Evolutionary conservation across 2,329 filamentous ascomycete genomes (phyloP), one percentile per base, ranked within the genome.

Genomic region (Paecilomyces sp.): DNA sequence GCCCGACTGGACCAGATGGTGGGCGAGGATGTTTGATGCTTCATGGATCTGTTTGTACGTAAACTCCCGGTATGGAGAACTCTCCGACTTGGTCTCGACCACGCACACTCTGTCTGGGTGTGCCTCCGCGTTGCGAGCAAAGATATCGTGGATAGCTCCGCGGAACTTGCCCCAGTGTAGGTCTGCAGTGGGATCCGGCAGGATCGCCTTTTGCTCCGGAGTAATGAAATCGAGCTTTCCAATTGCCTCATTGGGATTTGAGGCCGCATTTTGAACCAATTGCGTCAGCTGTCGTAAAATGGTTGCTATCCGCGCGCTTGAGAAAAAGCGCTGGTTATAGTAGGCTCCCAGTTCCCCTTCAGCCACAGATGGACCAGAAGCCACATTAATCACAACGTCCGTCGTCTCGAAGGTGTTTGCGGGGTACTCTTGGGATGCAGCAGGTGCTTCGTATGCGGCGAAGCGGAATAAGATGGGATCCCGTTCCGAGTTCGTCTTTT

Each of bases 1-100:
- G 60, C 92, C 92, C 67, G 86, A 82, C 56, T 88, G 81, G 58
- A 89, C 83, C 22, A 97, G 81, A 70, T 96, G 85, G 75, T 96
- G 87, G 24, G 91, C 90, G 6, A 97, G 74, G 18, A 85, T 81
- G 71, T 95, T 95, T 31, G 90, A 89, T 0, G 88, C 88, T 77
- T 96, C 89, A 70, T 92, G 83, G 70, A 97, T 96, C 69, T 96
- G 90, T 64, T 81, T 80, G 74, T 97, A 97, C 25, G 87, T 93
- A 75, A 94, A 97, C 55, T 76, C 77, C 63, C 90, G 81, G 71
- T 86, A 79, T 7, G 86, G 81, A 2, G 81, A 78, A 31, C 69
- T 75, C 56, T 67, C 72, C 0, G 71, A 77, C 66, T 80, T 73
- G 58, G 88, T 90, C 68, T 90, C 88, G 1, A 88, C 80, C 3